These are phyloP conservation scores for Raddia guianensis DNA, from an alignment of 176 grass and related monocot species.

Conservation along the genomic window DNA sequence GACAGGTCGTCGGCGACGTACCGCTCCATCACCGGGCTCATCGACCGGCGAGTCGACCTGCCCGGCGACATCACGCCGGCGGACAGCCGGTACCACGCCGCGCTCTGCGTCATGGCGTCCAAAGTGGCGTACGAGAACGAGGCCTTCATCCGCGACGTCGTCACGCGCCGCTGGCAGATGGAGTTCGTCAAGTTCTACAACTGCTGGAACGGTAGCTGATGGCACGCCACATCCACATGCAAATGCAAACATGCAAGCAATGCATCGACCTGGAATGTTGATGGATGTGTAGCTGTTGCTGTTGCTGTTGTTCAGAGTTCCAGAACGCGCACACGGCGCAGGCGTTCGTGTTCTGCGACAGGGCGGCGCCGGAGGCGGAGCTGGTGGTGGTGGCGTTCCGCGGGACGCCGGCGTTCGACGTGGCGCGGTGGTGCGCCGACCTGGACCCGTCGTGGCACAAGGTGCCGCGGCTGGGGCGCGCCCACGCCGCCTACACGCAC, in stretches of 20 bases:
- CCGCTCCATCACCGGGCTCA: constrained; percentile 42
- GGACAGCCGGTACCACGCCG: constrained; percentile 48
- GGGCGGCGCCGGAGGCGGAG: constrained; percentile 42
- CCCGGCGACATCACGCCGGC: constrained; percentile 38
- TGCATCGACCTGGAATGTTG: too few species aligned
- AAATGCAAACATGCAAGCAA: too few species aligned
- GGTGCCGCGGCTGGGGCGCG: constrained; percentile 54
- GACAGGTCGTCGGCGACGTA: constrained; percentile 47
- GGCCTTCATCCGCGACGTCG: constrained; percentile 47
- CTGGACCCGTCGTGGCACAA: constrained; percentile 70
- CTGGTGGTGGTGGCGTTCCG: constrained; percentile 68
- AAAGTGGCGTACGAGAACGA: constrained; percentile 74
- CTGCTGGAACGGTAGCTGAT: constrained; percentile 64
- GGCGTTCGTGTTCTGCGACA: constrained; percentile 59
- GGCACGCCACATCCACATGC: too few species aligned
- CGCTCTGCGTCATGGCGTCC: constrained; percentile 65
- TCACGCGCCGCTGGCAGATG: constrained; percentile 53
- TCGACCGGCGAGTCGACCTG: constrained; percentile 53
- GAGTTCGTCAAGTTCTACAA: constrained; percentile 61
- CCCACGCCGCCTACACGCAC: constrained; percentile 53
- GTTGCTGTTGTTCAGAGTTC: constrained; percentile 35
- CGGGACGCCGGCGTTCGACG: constrained; percentile 53
- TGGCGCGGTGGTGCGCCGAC: constrained; percentile 55
- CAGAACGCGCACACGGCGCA: constrained; percentile 44
- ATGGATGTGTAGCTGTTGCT: too few species aligned